These are phyloP conservation scores for Fusarium nisikadoi DNA, from an alignment of 2,329 filamentous ascomycete genomes.

Conservation along the genomic window DNA sequence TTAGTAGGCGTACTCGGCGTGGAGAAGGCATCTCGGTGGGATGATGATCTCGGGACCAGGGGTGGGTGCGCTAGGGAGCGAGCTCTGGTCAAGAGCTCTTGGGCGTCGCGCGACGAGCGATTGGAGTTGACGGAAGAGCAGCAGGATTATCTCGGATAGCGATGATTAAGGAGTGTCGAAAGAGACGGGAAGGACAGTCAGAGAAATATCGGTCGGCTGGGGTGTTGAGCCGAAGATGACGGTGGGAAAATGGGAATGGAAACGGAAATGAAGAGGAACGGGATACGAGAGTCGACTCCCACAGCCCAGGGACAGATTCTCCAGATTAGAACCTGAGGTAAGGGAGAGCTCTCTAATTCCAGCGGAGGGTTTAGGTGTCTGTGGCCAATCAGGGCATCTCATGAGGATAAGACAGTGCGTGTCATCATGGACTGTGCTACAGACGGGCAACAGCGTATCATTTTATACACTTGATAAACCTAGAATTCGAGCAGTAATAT, in stretches of 20 bases:
- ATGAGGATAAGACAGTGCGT: slow-evolving; percentile 6
- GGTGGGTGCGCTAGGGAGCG: slow-evolving; percentile 44
- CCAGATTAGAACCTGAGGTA: slow-evolving; percentile 18
- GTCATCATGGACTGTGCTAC: slow-evolving; percentile 14
- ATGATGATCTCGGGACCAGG: slow-evolving; percentile 27
- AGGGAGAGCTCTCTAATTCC: slow-evolving; percentile 35
- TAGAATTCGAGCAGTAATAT: background rate
- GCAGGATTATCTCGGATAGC: background rate
- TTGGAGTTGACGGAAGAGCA: background rate
- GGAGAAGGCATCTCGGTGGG: slow-evolving; percentile 70
- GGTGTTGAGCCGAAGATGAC: slow-evolving; percentile 11
- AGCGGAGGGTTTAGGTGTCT: slow-evolving; percentile 12
- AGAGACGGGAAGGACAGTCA: slow-evolving; percentile 10
- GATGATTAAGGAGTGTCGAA: slow-evolving; percentile 10
- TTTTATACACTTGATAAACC: background rate
- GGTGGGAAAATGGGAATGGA: slow-evolving; percentile 10
- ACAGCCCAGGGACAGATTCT: slow-evolving; percentile 15
- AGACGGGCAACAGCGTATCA: no score
- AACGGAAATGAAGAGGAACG: slow-evolving; percentile 13
- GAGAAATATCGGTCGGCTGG: slow-evolving; percentile 16
- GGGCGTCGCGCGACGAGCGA: slow-evolving; percentile 5
- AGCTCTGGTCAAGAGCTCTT: slow-evolving; percentile 38
- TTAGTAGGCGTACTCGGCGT: slow-evolving; percentile 75
- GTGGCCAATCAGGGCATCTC: slow-evolving; percentile 19
- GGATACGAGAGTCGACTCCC: slow-evolving; percentile 23